A percentile compares a stretch with the other conserved stretches of the same genome.
Evolutionary conservation across 257 asterid genomes (phyloP).

Genomic region (Linaria vulgaris): DNA sequence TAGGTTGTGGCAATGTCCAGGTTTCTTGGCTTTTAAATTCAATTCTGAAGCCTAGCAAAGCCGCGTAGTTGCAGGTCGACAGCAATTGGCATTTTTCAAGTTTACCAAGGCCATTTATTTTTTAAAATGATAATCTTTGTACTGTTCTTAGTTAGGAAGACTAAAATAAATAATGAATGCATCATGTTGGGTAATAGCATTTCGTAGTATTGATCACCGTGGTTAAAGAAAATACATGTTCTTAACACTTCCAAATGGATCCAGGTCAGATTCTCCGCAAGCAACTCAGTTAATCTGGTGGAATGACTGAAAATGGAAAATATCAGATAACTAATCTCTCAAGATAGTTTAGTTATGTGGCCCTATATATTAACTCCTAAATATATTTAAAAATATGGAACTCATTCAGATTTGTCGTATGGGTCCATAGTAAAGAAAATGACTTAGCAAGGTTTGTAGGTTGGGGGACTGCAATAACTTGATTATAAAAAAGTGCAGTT

Average conservation of each 20-base stretch:
- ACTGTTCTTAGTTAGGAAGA: constrained; percentile 7
- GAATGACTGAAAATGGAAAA: not conserved
- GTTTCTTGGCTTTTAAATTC: not conserved
- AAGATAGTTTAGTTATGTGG: not conserved
- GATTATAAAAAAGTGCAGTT: constrained; percentile 10
- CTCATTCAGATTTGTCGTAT: not conserved
- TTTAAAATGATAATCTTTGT: not conserved
- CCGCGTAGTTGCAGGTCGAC: not conserved
- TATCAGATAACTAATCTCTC: constrained; percentile 6
- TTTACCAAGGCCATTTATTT: not conserved
- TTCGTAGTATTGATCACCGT: not conserved
- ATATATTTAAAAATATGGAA: constrained; percentile 1
- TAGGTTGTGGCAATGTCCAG: not conserved
- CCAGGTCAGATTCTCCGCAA: too few species aligned
- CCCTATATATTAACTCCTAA: not conserved
- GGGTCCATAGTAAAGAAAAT: constrained; percentile 17
- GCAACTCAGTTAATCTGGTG: constrained; percentile 1
- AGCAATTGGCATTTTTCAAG: constrained; percentile 1
- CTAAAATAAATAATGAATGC: not conserved
- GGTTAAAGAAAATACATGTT: constrained; percentile 5
- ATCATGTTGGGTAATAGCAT: not conserved
- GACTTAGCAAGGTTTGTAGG: not conserved
- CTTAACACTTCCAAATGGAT: not conserved
- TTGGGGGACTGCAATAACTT: not conserved
- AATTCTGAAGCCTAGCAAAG: not conserved